Base-by-base conservation (phyloP, 1,284 basidiomycete genomes). In the Ganoderma boninense region DNA sequence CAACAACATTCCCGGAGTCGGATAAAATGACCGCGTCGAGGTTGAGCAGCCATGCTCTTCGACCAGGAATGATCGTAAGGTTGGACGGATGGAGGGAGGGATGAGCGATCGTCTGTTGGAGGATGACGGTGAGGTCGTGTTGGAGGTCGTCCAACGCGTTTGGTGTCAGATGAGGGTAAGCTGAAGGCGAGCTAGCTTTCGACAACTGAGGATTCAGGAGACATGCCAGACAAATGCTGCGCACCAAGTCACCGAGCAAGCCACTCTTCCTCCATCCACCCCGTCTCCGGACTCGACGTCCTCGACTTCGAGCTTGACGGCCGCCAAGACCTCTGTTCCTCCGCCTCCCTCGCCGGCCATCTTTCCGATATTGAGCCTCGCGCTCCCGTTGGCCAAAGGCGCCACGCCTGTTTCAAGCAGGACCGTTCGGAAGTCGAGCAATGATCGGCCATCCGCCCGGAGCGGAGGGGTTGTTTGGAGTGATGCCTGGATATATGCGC, bases 321-420 rank as follows among this genome's bases (percentile, higher is more conserved):
- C 92, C 10, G 89, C 91, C 14, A 93, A 77, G 6, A 93, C 83
- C 54, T 57, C 54, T 18, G 54, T 57, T 18, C 54, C 54, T 20
- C 54, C 54, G 14, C 54, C 54, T 20, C 54, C 54, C 54, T 57
- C 87, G 56, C 87, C 81, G 4, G 85, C 80, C 70, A 84, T 84
- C 70, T 86, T 85, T 2, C 92, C 93, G 29, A 95, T 87, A 70
- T 84, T 89, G 6, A 94, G 81, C 23, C 88, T 86, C 11, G 92
- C 93, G 71, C 92, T 94, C 16, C 94, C 94, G 72, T 94, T 95
- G 32, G 94, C 91, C 6, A 94, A 84, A 4, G 93, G 91, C 26
- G 89, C 87, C 2, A 93, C 86, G 35, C 92, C 92, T 0, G 92
- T 93, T 79, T 94, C 90, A n/a, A 96, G 85, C 10, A 87, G 82